Evolutionary conservation across 163 green algal species (phyloP), one percentile per base, ranked within the genome.

Genomic region (Prototheca cutis): DNA sequence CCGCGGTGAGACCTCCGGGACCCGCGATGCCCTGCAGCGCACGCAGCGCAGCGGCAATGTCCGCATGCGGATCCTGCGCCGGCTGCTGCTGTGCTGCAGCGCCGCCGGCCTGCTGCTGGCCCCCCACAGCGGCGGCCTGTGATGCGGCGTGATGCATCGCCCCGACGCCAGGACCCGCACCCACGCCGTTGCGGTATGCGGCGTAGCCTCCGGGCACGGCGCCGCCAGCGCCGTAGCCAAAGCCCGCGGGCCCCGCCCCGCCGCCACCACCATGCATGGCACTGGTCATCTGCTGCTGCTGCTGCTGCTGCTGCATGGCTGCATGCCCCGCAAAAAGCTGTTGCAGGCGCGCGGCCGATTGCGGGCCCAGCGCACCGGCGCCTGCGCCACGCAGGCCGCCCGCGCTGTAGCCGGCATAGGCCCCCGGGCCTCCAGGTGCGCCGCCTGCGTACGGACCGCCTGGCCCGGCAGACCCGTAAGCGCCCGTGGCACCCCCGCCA

Each of bases 281-380:
- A 8, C 13, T 6, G 27, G 6, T 34, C 13, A 58, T 39, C 51
- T 33, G 21, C 18, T 27, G 28, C 53, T 48, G 53, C 6, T 21
- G 7, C 53, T 59, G 53, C 32, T 59, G 53, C 53, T 45, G 28
- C 53, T 45, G 53, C 51, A 40, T 23, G 13, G 36, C 36, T 8
- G 42, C 42, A 21, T 51, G 32, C 13, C 30, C 53, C 1, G 53
- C 53, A 27, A 23, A 33, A 15, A 30, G 29, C 31, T 59, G 53
- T 18, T 59, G 53, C 30, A 34, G 53, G 21, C 23, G 53, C 53
- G 21, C 21, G 13, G 30, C 15, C 13, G 53, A 29, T 5, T 17
- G 15, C 5, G 21, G 13, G 33, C 6, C 45, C 8, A 10, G 33
- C 34, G 47, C 33, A n/a, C n/a, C n/a, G n/a, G n/a, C n/a, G n/a